Conservation (phyloP, 805 yeast species). For the Candida loeiensis region DNA sequence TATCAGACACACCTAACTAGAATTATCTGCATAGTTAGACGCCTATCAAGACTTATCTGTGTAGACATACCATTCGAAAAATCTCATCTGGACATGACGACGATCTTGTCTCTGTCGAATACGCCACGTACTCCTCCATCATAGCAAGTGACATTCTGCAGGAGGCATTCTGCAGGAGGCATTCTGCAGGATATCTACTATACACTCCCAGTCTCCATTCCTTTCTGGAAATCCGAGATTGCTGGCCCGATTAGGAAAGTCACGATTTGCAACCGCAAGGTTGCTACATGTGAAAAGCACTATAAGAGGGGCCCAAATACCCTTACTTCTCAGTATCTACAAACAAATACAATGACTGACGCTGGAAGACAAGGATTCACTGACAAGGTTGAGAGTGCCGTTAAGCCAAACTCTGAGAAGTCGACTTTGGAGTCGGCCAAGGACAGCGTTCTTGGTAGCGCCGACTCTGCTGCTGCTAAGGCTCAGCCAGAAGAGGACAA, state of each 20-base stretch:
- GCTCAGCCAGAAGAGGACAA: slow-evolving; percentile 33
- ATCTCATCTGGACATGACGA: no score
- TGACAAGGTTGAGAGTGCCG: slow-evolving; percentile 35
- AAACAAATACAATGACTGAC: slow-evolving; percentile 33
- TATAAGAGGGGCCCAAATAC: slow-evolving; percentile 3
- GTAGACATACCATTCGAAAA: no score
- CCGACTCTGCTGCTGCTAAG: slow-evolving; percentile 38
- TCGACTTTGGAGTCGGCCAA: slow-evolving; percentile 32
- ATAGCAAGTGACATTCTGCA: no score
- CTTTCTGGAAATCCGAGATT: no score
- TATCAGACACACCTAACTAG: no score
- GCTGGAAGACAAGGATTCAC: slow-evolving; percentile 40
- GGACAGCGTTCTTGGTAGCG: slow-evolving; percentile 35
- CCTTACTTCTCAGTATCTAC: not conserved
- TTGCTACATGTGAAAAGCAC: not conserved
- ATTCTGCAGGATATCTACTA: no score
- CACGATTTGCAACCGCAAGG: not conserved
- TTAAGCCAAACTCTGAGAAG: slow-evolving; percentile 43
- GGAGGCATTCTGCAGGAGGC: no score
- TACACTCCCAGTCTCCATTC: no score
- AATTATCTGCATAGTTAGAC: no score
- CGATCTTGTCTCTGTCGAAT: no score
- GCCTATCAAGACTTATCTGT: no score
- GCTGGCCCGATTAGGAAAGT: not conserved
- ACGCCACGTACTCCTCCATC: no score